Evolutionary conservation across 257 asterid species (phyloP), one percentile per base, ranked within the genome.

Genomic region (Forsythia suspensa): DNA sequence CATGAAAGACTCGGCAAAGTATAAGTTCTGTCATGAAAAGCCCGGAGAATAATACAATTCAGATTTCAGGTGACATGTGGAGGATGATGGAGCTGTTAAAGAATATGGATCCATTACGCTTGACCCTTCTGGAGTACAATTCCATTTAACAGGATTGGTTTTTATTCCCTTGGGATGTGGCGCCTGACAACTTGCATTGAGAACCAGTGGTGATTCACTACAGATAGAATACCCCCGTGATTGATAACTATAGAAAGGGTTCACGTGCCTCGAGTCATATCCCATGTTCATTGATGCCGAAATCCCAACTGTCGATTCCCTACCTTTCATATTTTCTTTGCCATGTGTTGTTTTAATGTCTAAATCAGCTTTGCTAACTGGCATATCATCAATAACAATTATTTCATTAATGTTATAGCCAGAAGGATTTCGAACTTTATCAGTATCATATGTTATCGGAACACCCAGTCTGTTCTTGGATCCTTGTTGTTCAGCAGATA

Each of bases 341-440:
- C 41, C 57, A 69, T 70, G 79, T 34, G 77, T 41, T 74, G 80
- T 71, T 37, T 40, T 66, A 68, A 80, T n/a, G 13, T 75, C 75
- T 36, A 73, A 40, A 65, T 72, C 61, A 43, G 55, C 73, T 74
- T 82, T 84, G 59, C 72, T 76, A 70, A 85, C 85, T 5, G 87
- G 88, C 3, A 87, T 76, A 82, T 79, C 96, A 67, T 88, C 87
- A 42, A 89, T 85, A 5, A 87, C 79, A 38, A 85, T 85, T 59
- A 87, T 63, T 72, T 92, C 91, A 79, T 81, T 84, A 75, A 29
- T 66, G 12, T 67, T 76, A 44, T 83, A 83, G 71, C 79, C 86
- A 21, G 82, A 65, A 29, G 84, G 86, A 70, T 52, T 71, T 39
- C 52, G 73, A 11, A 37, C 52, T 73, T 76, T 85, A 75, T 57